Conservation (phyloP, 2,329 filamentous ascomycete genomes). For the Trichoderma hamatum region DNA sequence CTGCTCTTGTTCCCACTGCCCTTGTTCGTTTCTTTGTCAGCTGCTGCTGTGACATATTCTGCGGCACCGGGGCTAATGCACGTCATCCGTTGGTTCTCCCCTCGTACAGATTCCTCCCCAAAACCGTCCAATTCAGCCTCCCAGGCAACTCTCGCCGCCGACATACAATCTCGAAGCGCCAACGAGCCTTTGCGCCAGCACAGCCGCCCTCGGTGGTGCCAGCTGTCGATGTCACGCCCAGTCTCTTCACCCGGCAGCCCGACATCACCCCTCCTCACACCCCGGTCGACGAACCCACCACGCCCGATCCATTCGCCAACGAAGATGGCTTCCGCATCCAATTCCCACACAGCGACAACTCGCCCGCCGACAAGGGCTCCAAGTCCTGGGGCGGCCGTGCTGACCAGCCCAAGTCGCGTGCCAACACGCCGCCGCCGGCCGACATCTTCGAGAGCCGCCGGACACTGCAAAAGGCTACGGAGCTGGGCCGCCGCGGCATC, state of each 20-base stretch:
- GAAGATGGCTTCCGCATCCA: slow-evolving; percentile 62
- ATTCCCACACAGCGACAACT: slow-evolving; percentile 56
- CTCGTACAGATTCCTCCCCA: slow-evolving; percentile 77
- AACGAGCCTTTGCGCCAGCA: slow-evolving; percentile 14
- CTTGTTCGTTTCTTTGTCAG: neutral
- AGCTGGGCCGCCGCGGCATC: slow-evolving; percentile 60
- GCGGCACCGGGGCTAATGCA: slow-evolving; percentile 20
- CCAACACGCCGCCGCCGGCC: slow-evolving; percentile 72
- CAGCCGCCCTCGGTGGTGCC: slow-evolving; percentile 29
- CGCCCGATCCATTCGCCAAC: slow-evolving; percentile 57
- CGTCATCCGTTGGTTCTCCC: neutral
- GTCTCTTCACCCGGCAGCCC: slow-evolving; percentile 54
- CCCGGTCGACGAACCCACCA: slow-evolving; percentile 51
- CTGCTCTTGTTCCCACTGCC: neutral
- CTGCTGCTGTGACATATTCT: neutral
- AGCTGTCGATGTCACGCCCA: slow-evolving; percentile 49
- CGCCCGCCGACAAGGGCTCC: slow-evolving; percentile 73
- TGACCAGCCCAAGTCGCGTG: slow-evolving; percentile 78
- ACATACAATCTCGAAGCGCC: slow-evolving; percentile 30
- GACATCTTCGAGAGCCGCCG: slow-evolving; percentile 72
- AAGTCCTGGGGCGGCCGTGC: slow-evolving; percentile 74
- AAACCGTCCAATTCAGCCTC: slow-evolving; percentile 85
- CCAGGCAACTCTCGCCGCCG: slow-evolving; percentile 54
- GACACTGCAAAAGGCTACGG: slow-evolving; percentile 59
- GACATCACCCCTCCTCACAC: slow-evolving; percentile 60